These are phyloP conservation scores for Aspergillus hiratsukae DNA, from an alignment of 2,329 filamentous ascomycete species.

Conservation along the genomic window DNA sequence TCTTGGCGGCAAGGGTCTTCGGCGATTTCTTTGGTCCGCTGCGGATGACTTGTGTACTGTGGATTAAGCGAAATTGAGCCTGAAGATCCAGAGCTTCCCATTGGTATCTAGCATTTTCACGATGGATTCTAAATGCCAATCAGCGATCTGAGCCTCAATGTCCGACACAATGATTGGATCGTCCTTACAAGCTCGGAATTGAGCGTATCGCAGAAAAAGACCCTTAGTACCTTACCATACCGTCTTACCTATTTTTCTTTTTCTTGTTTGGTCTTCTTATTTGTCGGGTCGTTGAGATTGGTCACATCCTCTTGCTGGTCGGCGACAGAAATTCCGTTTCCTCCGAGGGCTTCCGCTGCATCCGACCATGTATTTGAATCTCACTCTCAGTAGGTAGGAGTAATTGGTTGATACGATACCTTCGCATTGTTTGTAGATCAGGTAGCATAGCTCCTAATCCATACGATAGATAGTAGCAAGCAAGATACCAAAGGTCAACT, in stretches of 20 bases:
- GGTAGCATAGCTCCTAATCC: not conserved
- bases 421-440: not conserved
- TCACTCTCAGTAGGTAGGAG: not conserved
- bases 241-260: not conserved
- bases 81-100: conserved; percentile 19
- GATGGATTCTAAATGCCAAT: conserved; percentile 18
- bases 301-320: conserved; percentile 1
- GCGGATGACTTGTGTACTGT: conserved; percentile 16
- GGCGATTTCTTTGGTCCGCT: conserved; percentile 15
- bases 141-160: conserved; percentile 5
- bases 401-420: conserved; percentile 3
- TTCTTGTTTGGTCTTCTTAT: not conserved
- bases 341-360: conserved; percentile 24
- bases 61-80: conserved; percentile 31
- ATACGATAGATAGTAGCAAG: not conserved
- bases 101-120: conserved; percentile 18
- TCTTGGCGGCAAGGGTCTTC: conserved; percentile 12
- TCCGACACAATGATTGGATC: conserved; percentile 2
- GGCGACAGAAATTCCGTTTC: conserved; percentile 12
- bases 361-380: conserved; percentile 10
- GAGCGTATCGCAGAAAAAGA: conserved; percentile 1
- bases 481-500: not conserved
- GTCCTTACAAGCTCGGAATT: not conserved
- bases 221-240: not conserved
- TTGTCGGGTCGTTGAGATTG: not conserved